phyloP scores from a whole-genome alignment of 2,329 filamentous ascomycete species.

The Arachnopeziza araneosa region DNA sequence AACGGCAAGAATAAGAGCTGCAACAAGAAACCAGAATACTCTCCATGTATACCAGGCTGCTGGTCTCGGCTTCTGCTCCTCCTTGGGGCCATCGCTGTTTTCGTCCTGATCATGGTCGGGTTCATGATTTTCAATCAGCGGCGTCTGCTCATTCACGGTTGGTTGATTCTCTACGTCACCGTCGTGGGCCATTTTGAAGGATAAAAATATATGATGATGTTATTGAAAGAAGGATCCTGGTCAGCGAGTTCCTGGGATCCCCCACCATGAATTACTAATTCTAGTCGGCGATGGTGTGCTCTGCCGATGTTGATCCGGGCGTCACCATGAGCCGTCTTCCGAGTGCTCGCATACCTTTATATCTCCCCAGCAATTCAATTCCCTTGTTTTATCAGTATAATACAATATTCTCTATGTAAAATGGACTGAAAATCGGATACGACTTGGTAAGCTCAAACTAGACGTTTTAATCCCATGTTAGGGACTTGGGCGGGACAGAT shows the following conservation, averaged over 20 bases:
- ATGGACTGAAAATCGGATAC: no score
- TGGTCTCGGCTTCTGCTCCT: slow-evolving; percentile 5
- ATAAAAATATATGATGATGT: not conserved
- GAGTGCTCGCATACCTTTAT: no score
- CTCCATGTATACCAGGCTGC: slow-evolving; percentile 33
- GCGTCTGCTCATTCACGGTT: slow-evolving; percentile 15
- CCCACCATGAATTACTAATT: not conserved
- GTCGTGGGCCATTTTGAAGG: not conserved
- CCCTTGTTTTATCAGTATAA: no score
- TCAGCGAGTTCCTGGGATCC: not conserved
- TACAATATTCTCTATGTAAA: no score
- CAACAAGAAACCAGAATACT: slow-evolving; percentile 33
- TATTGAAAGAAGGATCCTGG: not conserved
- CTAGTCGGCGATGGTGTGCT: not conserved
- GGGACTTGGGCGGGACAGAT: no score
- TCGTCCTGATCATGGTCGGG: not conserved
- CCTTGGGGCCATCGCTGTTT: not conserved
- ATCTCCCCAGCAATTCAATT: no score
- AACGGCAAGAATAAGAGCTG: slow-evolving; percentile 30
- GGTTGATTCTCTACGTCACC: not conserved
- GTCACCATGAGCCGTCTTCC: not conserved
- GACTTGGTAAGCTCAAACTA: no score
- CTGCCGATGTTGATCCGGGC: not conserved
- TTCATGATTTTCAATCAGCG: slow-evolving; percentile 18
- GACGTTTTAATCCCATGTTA: no score